Base-by-base conservation (phyloP, 208 protist genomes). In the Kentomonas sorsogonicus region DNA sequence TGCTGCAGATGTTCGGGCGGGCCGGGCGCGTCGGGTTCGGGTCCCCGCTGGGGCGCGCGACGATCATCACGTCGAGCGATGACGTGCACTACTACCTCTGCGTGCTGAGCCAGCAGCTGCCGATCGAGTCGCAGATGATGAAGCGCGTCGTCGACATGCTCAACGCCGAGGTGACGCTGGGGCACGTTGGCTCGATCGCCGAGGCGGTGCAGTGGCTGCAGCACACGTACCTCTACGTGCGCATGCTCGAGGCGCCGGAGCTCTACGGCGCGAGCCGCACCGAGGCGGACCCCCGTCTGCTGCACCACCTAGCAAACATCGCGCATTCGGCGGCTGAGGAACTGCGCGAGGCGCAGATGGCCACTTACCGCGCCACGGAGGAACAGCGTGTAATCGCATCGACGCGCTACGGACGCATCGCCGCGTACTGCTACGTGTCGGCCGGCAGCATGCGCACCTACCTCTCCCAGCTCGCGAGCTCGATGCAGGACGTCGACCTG, bases 1-100 rank as follows among this genome's bases (percentile, higher is more conserved):
- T 99, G 16, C 90, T 99, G 60, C 99, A 99, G 79, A 99, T 99
- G 97, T 91, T 99, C 22, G 98, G 99, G 27, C 89, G 99, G 64
- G 98, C 98, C 0, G 98, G 98, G 16, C 89, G 98, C 58, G 94
- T 98, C 20, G 88, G 88, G 27, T 93, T 91, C 59, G 98, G 99
- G 66, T 89, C 74, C 4, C 61, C 64, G 0, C 65, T 89, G 0
- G 98, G 98, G 57, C 96, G 97, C 44, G 98, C 97, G 40, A 90
- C 97, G 26, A 94, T 98, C 59, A 84, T 99, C 59, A 98, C 99
- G 10, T 98, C 97, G 0, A 91, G 97, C 18, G 69, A 86, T 0
- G 97, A 99, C 71, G 67, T 99, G 10, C 91, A 98, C 46, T 99
- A 98, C 79, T 99, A 99, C 69, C 78, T 99, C 1, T 96, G 95